phyloP scores from a whole-genome alignment of 306 rosid species.

The Morella rubra region DNA sequence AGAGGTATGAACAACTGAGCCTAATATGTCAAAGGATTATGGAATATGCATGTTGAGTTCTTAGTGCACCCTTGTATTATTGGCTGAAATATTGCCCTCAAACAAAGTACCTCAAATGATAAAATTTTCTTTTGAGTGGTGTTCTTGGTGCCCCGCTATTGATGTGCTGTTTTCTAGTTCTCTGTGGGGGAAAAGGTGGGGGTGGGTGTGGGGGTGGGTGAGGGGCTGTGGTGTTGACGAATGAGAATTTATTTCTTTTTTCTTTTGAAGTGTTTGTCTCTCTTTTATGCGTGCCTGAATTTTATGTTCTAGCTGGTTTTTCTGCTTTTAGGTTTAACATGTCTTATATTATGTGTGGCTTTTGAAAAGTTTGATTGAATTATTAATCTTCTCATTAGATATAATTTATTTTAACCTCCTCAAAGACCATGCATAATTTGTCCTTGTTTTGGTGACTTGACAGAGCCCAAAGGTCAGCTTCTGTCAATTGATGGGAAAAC shows the following conservation, averaged over 20 bases:
- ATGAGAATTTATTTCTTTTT: no score
- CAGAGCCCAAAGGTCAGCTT: constrained; percentile 98
- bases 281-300: not conserved
- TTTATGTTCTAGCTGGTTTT: not conserved
- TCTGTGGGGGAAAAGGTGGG: no score
- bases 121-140: not conserved
- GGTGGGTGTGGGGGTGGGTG: no score
- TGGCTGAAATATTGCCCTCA: not conserved
- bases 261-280: no score
- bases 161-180: no score
- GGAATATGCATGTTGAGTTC: not conserved
- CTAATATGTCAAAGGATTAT: not conserved
- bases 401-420: not conserved
- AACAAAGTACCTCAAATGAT: not conserved
- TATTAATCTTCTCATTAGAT: not conserved
- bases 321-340: not conserved
- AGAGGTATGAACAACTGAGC: not conserved
- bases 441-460: constrained; percentile 24
- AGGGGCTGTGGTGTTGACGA: no score
- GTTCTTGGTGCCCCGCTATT: not conserved
- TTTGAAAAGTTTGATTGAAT: not conserved
- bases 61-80: not conserved
- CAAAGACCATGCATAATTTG: not conserved
- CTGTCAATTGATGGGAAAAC: constrained; percentile 90
- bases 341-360: not conserved